phyloP scores from a whole-genome alignment of 2,329 filamentous ascomycete genomes.

The Colletotrichum tofieldiae region DNA sequence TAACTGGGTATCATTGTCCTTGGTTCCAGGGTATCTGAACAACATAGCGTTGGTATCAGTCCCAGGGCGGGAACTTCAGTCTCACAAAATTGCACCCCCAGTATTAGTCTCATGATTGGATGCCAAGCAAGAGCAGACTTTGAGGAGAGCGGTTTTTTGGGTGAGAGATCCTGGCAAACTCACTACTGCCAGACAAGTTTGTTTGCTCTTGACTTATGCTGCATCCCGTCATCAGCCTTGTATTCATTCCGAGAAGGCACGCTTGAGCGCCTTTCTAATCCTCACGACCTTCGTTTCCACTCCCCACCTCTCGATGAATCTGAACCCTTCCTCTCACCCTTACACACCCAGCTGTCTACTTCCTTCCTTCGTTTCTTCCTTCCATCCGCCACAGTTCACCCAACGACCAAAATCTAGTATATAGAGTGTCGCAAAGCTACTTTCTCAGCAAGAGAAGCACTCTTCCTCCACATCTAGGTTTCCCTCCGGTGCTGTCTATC shows the following conservation, averaged over 20 bases:
- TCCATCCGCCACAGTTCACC: no score
- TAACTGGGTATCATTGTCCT: no score
- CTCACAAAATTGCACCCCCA: no score
- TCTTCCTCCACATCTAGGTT: neutral
- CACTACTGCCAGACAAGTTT: neutral
- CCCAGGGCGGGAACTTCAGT: neutral
- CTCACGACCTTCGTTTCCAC: neutral
- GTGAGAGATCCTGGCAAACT: neutral
- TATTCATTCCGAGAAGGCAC: neutral
- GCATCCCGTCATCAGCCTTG: conserved; percentile 7
- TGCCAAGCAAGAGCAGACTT: no score
- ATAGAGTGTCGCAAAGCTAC: neutral
- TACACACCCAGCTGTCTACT: neutral
- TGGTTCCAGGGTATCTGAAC: no score
- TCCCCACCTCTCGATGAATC: neutral
- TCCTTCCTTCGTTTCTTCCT: neutral
- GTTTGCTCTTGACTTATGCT: conserved; percentile 21
- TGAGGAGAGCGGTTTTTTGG: neutral
- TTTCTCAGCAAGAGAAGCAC: neutral
- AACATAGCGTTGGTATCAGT: neutral
- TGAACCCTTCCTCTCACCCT: neutral
- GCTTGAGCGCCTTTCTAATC: neutral
- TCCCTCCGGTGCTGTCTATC: neutral
- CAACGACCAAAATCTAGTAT: neutral
- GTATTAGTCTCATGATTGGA: no score